phyloP scores from a whole-genome alignment of 495 filamentous ascomycete species.

The Paragyromitra xinjiangensis region DNA sequence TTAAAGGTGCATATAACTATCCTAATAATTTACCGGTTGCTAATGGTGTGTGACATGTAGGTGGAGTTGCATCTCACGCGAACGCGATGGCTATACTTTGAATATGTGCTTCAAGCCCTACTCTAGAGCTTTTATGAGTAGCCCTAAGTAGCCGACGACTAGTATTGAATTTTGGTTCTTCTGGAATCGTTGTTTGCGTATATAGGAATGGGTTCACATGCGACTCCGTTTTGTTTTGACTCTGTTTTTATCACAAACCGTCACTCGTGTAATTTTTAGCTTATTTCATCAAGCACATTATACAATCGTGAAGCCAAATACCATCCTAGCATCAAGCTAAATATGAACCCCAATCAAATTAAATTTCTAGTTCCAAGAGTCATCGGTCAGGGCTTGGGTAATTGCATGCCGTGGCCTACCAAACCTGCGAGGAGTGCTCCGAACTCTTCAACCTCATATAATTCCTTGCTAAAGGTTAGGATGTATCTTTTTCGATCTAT shows the following conservation, averaged over 20 bases:
- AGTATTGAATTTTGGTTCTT: too few species aligned
- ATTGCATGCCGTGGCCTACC: too few species aligned
- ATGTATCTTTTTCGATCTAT: not conserved
- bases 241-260: not conserved
- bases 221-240: too few species aligned
- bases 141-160: too few species aligned
- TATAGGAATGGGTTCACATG: too few species aligned
- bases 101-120: not conserved
- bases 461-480: not conserved
- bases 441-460: not conserved
- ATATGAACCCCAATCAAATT: too few species aligned
- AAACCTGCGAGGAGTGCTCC: not conserved
- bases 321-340: too few species aligned
- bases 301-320: too few species aligned
- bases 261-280: not conserved
- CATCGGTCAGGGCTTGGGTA: too few species aligned
- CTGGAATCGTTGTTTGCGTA: too few species aligned
- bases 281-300: not conserved
- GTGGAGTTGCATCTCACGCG: conserved; percentile 12
- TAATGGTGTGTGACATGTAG: not conserved
- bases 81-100: conserved; percentile 29
- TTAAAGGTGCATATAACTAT: conserved; percentile 59
- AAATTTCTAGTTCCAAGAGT: too few species aligned
- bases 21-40: not conserved
- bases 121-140: not conserved